Evolutionary conservation across 441 rosid genomes (phyloP), one percentile per base, ranked within the genome.

Genomic region (Flueggea neowawraea): DNA sequence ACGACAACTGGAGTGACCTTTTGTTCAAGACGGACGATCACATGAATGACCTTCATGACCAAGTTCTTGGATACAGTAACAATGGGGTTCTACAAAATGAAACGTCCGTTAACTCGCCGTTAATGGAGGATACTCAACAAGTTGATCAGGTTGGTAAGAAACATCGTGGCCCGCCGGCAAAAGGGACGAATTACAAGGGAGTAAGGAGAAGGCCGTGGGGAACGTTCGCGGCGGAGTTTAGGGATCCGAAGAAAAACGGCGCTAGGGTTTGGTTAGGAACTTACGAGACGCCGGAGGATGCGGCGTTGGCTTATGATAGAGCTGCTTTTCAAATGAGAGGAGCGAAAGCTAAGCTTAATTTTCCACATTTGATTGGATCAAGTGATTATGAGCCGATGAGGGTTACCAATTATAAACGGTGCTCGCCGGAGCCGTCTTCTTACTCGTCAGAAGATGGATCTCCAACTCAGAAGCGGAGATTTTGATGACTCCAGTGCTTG

Each of bases 171-270:
- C 9, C 28, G 16, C 65, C 63, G 6, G 31, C 32, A 12, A 67
- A 14, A 58, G 65, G 52, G 58, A 50, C n/a, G 68, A 63, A 55
- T 15, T 74, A 68, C 67, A 68, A 52, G 50, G 86, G 88, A 0
- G 85, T 82, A 52, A 79, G 91, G 77, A 75, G 83, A 65, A 69
- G 82, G 71, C 83, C 84, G 39, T 85, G 85, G 91, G 88, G 85
- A 5, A 85, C 69, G 41, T 83, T 67, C 57, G 81, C 88, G 7
- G 85, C 91, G 43, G 91, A 81, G 78, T 81, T 83, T 12, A 77
- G 86, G 52, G 80, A 81, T 51, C 86, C 81, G 14, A 70, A 72
- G 43, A 79, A 64, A 61, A 69, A 72, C 4, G 86, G 88, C 2
- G 74, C 80, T 0, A 66, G 84, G 63, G 51, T 71, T 4, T 85